A percentile compares a stretch with the other conserved stretches of the same genome.
These are phyloP conservation scores for Phytophthora ramorum DNA, from an alignment of 352 stramenopile species.

Conservation along the genomic window DNA sequence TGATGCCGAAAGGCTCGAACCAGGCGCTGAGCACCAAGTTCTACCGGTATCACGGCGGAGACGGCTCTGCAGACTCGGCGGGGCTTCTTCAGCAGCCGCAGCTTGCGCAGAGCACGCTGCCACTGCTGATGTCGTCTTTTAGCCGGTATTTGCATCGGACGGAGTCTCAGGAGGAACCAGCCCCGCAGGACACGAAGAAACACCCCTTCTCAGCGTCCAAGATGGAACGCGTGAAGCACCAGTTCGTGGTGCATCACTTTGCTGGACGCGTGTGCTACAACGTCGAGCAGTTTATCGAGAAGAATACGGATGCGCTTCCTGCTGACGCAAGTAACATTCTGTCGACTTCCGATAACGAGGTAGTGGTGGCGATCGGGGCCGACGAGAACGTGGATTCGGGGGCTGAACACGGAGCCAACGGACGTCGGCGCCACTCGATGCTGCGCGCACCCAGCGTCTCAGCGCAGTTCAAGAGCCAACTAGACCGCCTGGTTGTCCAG, in stretches of 20 bases:
- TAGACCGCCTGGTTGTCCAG: conserved; percentile 93
- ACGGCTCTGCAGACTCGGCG: conserved; percentile 32
- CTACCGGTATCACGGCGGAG: conserved; percentile 71
- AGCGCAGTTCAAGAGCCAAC: conserved; percentile 93
- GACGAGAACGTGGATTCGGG: conserved; percentile 56
- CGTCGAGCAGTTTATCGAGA: conserved; percentile 85
- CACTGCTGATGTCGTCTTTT: conserved; percentile 70
- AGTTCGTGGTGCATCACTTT: conserved; percentile 88
- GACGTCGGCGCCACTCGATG: conserved; percentile 53
- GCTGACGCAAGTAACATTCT: conserved; percentile 66
- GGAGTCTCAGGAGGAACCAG: conserved; percentile 45
- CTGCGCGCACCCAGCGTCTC: conserved; percentile 82
- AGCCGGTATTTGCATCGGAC: conserved; percentile 59
- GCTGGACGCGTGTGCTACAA: conserved; percentile 80
- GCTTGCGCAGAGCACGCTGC: conserved; percentile 55
- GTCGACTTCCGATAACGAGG: conserved; percentile 62
- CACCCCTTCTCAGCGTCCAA: conserved; percentile 82
- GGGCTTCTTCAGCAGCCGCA: conserved; percentile 47
- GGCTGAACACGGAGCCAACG: conserved; percentile 17
- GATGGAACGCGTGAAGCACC: conserved; percentile 81
- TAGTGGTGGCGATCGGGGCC: conserved; percentile 66
- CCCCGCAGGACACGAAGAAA: conserved; percentile 35
- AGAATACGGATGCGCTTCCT: conserved; percentile 86
- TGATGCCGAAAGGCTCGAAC: conserved; percentile 87
- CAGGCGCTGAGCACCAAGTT: conserved; percentile 83